Conservation (phyloP, 202 grass and related monocot genomes). For the Sporobolus alterniflorus region DNA sequence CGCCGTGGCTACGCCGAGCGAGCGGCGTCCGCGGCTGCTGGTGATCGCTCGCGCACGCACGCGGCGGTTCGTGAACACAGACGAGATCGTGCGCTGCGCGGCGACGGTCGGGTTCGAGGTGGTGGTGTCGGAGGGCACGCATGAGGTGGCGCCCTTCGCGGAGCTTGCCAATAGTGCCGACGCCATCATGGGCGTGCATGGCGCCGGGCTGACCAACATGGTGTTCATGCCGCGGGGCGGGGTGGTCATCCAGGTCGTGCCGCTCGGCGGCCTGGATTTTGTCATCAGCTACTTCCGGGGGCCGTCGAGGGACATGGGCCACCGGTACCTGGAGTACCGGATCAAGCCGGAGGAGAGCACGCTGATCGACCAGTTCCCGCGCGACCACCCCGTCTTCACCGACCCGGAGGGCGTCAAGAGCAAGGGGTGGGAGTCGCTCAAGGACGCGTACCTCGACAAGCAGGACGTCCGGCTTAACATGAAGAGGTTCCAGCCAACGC, state of each 20-base stretch:
- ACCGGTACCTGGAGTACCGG: slow-evolving; percentile 75
- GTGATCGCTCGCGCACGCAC: slow-evolving; percentile 66
- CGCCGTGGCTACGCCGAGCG: background rate
- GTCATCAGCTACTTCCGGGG: slow-evolving; percentile 68
- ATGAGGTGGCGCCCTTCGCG: slow-evolving; percentile 71
- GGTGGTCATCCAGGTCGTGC: slow-evolving; percentile 82
- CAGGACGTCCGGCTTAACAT: slow-evolving; percentile 85
- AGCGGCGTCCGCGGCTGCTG: slow-evolving; percentile 40
- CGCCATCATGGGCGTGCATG: slow-evolving; percentile 84
- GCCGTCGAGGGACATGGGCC: slow-evolving; percentile 63
- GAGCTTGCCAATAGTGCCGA: slow-evolving; percentile 68
- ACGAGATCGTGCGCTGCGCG: slow-evolving; percentile 46
- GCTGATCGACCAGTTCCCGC: slow-evolving; percentile 62
- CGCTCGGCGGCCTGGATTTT: slow-evolving; percentile 80
- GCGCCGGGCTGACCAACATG: slow-evolving; percentile 91
- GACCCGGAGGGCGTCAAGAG: slow-evolving; percentile 56
- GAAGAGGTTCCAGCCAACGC: slow-evolving; percentile 54
- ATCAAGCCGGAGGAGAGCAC: slow-evolving; percentile 84
- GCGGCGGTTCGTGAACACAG: slow-evolving; percentile 70
- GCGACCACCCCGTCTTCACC: slow-evolving; percentile 75
- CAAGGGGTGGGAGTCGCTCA: slow-evolving; percentile 61
- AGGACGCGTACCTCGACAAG: slow-evolving; percentile 75
- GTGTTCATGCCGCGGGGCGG: slow-evolving; percentile 76
- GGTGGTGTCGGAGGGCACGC: slow-evolving; percentile 63
- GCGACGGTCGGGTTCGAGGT: slow-evolving; percentile 68